A percentile compares a stretch with the other conserved stretches of the same genome.
Conservation (phyloP, 2,329 filamentous ascomycete species). For the Penicillium nordicum region DNA sequence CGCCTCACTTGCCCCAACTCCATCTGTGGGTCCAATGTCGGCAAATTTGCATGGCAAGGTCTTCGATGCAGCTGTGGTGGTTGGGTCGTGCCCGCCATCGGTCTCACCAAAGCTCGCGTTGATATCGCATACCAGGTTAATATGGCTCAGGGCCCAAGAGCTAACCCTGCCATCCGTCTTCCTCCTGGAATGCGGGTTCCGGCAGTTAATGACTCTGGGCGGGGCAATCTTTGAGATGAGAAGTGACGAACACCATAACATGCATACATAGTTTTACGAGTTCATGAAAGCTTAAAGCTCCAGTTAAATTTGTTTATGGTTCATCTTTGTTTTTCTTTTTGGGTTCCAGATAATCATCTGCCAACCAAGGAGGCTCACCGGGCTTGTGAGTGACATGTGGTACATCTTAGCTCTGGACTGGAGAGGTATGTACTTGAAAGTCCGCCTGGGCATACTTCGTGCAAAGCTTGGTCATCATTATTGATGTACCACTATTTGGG, state of each 20-base stretch:
- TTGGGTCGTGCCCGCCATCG: conserved; percentile 90
- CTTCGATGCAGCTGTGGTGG: conserved; percentile 86
- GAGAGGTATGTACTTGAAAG: neutral
- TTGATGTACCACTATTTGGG: neutral
- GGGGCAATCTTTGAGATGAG: conserved; percentile 25
- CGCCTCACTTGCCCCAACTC: conserved; percentile 75
- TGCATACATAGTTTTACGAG: conserved; percentile 16
- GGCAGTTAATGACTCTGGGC: conserved; percentile 15
- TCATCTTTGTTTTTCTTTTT: neutral
- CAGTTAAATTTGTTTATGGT: neutral
- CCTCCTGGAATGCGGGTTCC: conserved; percentile 36
- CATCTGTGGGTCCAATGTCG: conserved; percentile 77
- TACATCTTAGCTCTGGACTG: neutral
- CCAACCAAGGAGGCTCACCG: neutral
- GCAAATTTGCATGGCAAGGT: conserved; percentile 94
- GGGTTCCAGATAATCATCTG: neutral
- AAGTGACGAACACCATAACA: conserved; percentile 2
- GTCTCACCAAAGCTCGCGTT: conserved; percentile 74
- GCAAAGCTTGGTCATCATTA: neutral
- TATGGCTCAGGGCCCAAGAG: conserved; percentile 16
- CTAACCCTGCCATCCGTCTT: conserved; percentile 35
- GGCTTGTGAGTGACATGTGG: neutral
- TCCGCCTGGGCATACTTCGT: neutral
- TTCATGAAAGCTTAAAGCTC: conserved; percentile 11
- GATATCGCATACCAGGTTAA: conserved; percentile 60